Evolutionary conservation across 2,329 filamentous ascomycete genomes (phyloP).

Genomic region (Neofusicoccum laricinum): DNA sequence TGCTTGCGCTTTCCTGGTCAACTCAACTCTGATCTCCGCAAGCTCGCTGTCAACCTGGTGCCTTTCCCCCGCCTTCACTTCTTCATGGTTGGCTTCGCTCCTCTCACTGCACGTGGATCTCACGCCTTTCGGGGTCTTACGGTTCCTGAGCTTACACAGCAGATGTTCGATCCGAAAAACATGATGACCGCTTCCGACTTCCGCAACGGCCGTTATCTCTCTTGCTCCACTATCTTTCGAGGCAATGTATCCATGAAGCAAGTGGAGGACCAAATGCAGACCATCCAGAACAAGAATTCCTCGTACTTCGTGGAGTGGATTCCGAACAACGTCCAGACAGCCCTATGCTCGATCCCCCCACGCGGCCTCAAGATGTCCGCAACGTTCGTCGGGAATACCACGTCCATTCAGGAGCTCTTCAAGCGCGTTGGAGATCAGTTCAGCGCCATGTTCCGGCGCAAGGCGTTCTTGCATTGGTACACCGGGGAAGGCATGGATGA

Average conservation of each 20-base stretch:
- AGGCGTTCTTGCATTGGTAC: constrained; percentile 99
- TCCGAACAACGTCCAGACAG: constrained; percentile 99
- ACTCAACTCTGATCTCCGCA: constrained; percentile 99
- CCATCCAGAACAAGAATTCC: constrained; percentile 99
- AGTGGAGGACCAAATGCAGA: constrained; percentile 99
- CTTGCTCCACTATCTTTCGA: constrained; percentile 99
- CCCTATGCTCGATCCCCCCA: constrained; percentile 97
- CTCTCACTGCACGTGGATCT: constrained; percentile 87
- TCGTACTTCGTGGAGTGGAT: constrained; percentile 99
- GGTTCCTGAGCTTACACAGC: constrained; percentile 97
- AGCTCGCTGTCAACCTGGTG: constrained; percentile 99
- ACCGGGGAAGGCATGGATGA: constrained; percentile 99
- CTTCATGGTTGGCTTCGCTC: constrained; percentile 99
- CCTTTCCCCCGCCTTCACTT: constrained; percentile 99
- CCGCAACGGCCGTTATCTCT: constrained; percentile 99
- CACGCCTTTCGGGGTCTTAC: constrained; percentile 96
- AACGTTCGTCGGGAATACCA: constrained; percentile 98
- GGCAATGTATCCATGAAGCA: constrained; percentile 99
- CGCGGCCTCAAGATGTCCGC: constrained; percentile 98
- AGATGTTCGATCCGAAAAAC: constrained; percentile 99
- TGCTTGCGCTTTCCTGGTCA: constrained; percentile 99
- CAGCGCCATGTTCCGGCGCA: constrained; percentile 99
- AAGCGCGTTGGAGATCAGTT: constrained; percentile 99
- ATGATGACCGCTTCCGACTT: constrained; percentile 99
- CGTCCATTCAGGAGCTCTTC: constrained; percentile 99